Conservation (phyloP, 2,329 filamentous ascomycete genomes). For the Orbilia javanica region DNA sequence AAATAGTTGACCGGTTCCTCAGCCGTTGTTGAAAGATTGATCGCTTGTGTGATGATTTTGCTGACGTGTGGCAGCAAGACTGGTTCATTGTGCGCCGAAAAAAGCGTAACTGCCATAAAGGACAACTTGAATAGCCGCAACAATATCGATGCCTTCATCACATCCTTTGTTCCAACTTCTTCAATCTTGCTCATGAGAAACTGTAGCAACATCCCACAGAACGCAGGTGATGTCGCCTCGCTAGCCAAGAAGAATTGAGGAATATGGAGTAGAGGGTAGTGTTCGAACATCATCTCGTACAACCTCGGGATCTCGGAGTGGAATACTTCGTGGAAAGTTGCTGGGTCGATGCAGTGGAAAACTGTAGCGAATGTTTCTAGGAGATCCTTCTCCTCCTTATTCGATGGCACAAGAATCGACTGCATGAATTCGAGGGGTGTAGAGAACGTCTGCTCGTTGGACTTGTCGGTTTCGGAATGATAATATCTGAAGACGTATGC, state of each 20-base stretch:
- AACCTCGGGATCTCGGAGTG: constrained; percentile 96
- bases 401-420: constrained; percentile 75
- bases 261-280: constrained; percentile 91
- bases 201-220: constrained; percentile 96
- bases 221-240: constrained; percentile 95
- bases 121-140: constrained; percentile 96
- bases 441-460: constrained; percentile 60
- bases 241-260: constrained; percentile 99
- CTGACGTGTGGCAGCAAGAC: constrained; percentile 95
- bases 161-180: constrained; percentile 90
- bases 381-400: constrained; percentile 96
- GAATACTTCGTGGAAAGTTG: constrained; percentile 98
- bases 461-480: constrained; percentile 78
- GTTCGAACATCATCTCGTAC: constrained; percentile 98
- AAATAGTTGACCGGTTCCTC: constrained; percentile 99
- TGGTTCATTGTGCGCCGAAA: constrained; percentile 93
- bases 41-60: constrained; percentile 96
- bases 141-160: constrained; percentile 91
- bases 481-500: constrained; percentile 98
- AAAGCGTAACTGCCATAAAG: constrained; percentile 99
- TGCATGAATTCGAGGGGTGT: constrained; percentile 80
- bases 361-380: constrained; percentile 98
- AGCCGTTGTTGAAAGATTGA: constrained; percentile 92
- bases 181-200: constrained; percentile 98
- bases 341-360: constrained; percentile 97